phyloP scores from a whole-genome alignment of 768 basidiomycete genomes.

The Boletus sensibilis region DNA sequence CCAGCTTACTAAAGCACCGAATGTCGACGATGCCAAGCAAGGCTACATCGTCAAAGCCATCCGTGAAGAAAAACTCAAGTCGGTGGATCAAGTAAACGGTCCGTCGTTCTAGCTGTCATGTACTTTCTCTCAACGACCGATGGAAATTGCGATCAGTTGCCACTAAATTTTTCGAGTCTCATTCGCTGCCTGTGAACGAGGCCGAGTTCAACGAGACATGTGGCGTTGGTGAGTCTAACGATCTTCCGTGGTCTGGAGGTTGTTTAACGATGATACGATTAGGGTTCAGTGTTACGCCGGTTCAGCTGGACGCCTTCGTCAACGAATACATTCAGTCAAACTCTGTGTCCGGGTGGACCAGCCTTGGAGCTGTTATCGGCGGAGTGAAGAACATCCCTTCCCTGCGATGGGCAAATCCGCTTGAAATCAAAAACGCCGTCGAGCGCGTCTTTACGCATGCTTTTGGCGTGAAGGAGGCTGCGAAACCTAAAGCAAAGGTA shows the following conservation, averaged over 20 bases:
- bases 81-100: slow-evolving; percentile 87
- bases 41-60: slow-evolving; percentile 67
- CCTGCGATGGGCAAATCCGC: slow-evolving; percentile 78
- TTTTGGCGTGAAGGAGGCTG: slow-evolving; percentile 72
- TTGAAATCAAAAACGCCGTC: slow-evolving; percentile 80
- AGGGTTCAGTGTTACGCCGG: slow-evolving; percentile 79
- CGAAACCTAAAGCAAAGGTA: slow-evolving; percentile 69
- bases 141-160: slow-evolving; percentile 38
- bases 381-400: slow-evolving; percentile 59
- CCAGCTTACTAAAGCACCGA: slow-evolving; percentile 52
- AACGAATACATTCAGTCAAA: slow-evolving; percentile 56
- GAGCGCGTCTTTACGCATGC: slow-evolving; percentile 64
- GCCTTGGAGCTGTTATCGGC: slow-evolving; percentile 65
- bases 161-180: slow-evolving; percentile 66
- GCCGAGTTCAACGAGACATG: slow-evolving; percentile 73
- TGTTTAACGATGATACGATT: slow-evolving; percentile 3
- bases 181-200: slow-evolving; percentile 60
- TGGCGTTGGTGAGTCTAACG: slow-evolving; percentile 73
- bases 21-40: slow-evolving; percentile 52
- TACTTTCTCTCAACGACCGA: neutral
- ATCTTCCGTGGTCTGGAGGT: neutral
- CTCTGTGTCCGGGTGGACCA: slow-evolving; percentile 67
- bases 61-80: slow-evolving; percentile 69
- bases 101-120: slow-evolving; percentile 25
- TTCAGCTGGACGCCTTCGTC: slow-evolving; percentile 58